Evolutionary conservation across 2,329 filamentous ascomycete species (phyloP), one percentile per base, ranked within the genome.

Genomic region (Cladosporium velox): DNA sequence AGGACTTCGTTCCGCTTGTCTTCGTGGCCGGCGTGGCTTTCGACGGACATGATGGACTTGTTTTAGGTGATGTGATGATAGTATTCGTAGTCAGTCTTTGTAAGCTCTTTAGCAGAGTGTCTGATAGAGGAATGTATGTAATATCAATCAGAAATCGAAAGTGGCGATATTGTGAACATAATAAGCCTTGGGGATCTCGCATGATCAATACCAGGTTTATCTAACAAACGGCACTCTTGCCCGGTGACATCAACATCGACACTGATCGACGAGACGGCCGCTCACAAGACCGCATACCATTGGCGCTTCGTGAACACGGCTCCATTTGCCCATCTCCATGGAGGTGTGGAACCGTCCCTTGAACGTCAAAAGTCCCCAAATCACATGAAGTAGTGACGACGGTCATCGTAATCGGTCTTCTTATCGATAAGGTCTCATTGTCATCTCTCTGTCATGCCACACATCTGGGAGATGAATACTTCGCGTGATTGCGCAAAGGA

Each of bases 1-100:
- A 64, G 6, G 34, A 64, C 51, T 4, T 60, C 55, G 24, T 67
- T 49, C 26, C 44, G 41, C 30, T 65, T 65, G 44, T 59, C 55
- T 24, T 65, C 63, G 21, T 65, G 41, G 38, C 30, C 54, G 54
- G 55, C 28, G 41, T 59, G 41, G 30, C 41, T 59, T 59, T 65
- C 63, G 44, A 65, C 54, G 21, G 55, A 65, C 63, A 65, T 65
- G 26, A 1, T 64, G 24, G 26, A 4, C 15, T n/a, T 30, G 30
- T 57, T 21, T 12, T 28, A 10, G 3, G 3, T 11, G 11, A 1
- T 4, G 41, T 47, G n/a, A 4, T 21, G 10, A 5, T n/a, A 4
- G 10, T 21, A 11, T 47, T 21, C 21, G n/a, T 21, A 2, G n/a
- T 47, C n/a, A 8, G 6, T 47, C 8, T 47, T 21, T 21, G n/a